Percentiles rank a stretch among this genome's conserved stretches.
Conservation (phyloP, 805 yeast species). For the Ogataea wickerhamii region DNA sequence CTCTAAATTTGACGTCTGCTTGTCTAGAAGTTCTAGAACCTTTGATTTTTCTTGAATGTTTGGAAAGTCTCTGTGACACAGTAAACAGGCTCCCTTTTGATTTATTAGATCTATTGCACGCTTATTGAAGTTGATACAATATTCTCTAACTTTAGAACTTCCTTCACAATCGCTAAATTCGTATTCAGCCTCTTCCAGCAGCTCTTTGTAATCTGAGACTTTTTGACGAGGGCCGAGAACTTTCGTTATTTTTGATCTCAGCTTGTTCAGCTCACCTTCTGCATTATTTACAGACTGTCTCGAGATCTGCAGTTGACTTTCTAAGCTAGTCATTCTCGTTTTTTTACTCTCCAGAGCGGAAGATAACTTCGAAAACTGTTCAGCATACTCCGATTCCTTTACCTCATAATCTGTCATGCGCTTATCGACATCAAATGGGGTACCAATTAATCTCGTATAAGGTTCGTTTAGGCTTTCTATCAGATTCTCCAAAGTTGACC, state of each 20-base stretch:
- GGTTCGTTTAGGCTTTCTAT: constrained; percentile 1
- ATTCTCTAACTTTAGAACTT: constrained; percentile 62
- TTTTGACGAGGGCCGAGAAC: constrained; percentile 35
- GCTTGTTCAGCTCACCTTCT: constrained; percentile 8
- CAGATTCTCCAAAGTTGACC: neutral
- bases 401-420: constrained; percentile 1
- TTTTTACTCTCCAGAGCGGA: constrained; percentile 2
- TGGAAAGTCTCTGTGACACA: constrained; percentile 69
- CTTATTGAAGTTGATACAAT: constrained; percentile 64
- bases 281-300: constrained; percentile 10
- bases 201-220: constrained; percentile 47
- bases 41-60: constrained; percentile 25
- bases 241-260: constrained; percentile 15
- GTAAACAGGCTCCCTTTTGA: constrained; percentile 54
- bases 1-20: constrained; percentile 22
- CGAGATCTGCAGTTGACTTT: constrained; percentile 4
- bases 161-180: constrained; percentile 60
- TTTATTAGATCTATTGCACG: constrained; percentile 67
- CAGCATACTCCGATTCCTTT: neutral
- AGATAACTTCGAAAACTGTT: neutral
- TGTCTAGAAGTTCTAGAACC: constrained; percentile 23
- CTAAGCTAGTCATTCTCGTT: constrained; percentile 7
- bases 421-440: constrained; percentile 1
- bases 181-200: constrained; percentile 54
- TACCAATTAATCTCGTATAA: constrained; percentile 4